Percentiles rank a stretch among this genome's conserved stretches.
phyloP scores from a whole-genome alignment of 1,284 basidiomycete species.

The Leccinum fuscescens region DNA sequence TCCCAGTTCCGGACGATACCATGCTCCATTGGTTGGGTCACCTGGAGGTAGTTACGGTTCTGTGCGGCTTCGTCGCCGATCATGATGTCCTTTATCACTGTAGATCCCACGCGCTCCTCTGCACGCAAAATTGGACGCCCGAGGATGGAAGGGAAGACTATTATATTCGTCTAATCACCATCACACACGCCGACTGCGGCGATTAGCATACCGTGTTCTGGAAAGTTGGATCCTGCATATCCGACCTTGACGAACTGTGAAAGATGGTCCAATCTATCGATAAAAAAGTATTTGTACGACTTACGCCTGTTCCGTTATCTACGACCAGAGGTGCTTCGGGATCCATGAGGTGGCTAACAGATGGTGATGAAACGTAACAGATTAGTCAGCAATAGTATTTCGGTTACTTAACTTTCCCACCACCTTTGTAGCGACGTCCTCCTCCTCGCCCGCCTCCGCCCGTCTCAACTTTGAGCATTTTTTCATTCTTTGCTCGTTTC shows the following conservation, averaged over 20 bases:
- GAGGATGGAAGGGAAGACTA: slow-evolving; percentile 95
- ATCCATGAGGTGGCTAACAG: slow-evolving; percentile 47
- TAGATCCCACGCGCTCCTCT: slow-evolving; percentile 87
- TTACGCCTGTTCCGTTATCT: slow-evolving; percentile 95
- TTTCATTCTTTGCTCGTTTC: neutral
- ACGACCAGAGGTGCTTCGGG: slow-evolving; percentile 81
- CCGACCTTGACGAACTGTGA: slow-evolving; percentile 95
- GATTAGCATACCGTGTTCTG: slow-evolving; percentile 78
- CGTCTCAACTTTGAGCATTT: neutral
- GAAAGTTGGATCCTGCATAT: slow-evolving; percentile 98
- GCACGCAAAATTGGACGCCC: slow-evolving; percentile 96
- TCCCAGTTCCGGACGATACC: slow-evolving; percentile 99
- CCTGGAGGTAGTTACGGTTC: slow-evolving; percentile 93
- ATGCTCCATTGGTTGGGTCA: slow-evolving; percentile 99
- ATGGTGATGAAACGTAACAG: no score
- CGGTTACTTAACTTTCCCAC: no score
- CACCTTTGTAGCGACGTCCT: no score
- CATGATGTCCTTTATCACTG: slow-evolving; percentile 95
- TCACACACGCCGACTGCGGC: neutral
- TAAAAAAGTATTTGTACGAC: slow-evolving; percentile 31
- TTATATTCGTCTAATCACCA: neutral
- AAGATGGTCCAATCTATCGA: slow-evolving; percentile 1
- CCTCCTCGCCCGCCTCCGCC: slow-evolving; percentile 10
- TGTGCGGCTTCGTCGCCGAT: slow-evolving; percentile 94
- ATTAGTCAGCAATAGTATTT: no score